phyloP scores from a whole-genome alignment of 441 rosid species.

The Populus hybrid region DNA sequence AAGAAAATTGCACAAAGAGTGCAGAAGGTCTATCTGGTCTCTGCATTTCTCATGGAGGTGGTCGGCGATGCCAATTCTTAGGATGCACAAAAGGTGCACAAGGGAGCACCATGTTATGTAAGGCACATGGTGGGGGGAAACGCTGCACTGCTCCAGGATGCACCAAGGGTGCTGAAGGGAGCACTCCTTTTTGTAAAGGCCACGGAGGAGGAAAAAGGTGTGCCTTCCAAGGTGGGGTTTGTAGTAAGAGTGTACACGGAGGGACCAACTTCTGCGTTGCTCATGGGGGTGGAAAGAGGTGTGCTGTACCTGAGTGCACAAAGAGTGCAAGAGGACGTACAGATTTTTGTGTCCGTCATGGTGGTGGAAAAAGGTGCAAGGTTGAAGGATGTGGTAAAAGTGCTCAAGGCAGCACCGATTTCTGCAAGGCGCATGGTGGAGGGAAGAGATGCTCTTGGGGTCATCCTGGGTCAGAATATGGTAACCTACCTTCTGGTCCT shows the following conservation, averaged over 20 bases:
- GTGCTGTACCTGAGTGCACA: constrained; percentile 80
- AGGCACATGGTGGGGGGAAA: constrained; percentile 98
- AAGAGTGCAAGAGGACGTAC: constrained; percentile 99
- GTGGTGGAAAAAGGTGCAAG: constrained; percentile 95
- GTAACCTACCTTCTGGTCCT: constrained; percentile 49
- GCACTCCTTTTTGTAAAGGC: constrained; percentile 95
- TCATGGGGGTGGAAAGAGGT: constrained; percentile 97
- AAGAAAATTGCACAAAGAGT: constrained; percentile 85
- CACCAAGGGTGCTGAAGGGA: constrained; percentile 98
- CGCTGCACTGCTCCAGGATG: constrained; percentile 80
- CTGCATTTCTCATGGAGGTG: constrained; percentile 98
- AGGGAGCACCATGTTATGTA: constrained; percentile 97
- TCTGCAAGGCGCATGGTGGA: constrained; percentile 99
- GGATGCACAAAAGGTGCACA: constrained; percentile 97
- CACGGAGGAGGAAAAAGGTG: constrained; percentile 99
- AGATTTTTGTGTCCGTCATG: constrained; percentile 92
- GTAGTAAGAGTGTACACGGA: constrained; percentile 97
- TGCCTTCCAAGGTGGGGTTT: constrained; percentile 70
- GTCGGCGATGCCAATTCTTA: constrained; percentile 76
- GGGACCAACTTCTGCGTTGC: constrained; percentile 98
- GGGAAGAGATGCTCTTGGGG: constrained; percentile 98
- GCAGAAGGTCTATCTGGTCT: constrained; percentile 98
- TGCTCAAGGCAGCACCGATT: constrained; percentile 97
- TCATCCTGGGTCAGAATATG: constrained; percentile 71
- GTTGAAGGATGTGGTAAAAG: constrained; percentile 87